phyloP scores from a whole-genome alignment of 2,329 filamentous ascomycete genomes.

The Sclerotinia subarctica region DNA sequence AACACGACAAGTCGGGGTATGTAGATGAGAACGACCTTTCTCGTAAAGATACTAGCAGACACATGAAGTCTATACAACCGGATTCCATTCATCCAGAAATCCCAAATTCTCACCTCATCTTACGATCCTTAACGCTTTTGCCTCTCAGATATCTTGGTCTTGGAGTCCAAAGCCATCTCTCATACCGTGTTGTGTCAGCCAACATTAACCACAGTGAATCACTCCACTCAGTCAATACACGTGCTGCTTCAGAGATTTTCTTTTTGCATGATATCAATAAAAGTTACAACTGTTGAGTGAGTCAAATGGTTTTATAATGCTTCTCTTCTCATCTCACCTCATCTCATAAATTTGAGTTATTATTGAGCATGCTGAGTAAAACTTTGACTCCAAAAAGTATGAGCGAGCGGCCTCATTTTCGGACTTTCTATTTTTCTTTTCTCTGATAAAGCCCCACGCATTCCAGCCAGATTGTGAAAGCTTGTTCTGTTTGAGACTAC shows the following conservation, averaged over 20 bases:
- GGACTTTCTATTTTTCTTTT: conserved; percentile 31
- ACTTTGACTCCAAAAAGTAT: not conserved
- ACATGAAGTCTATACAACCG: too few species aligned
- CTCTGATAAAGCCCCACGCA: conserved; percentile 35
- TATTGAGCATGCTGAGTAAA: not conserved
- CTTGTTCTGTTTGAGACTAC: not conserved
- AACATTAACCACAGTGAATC: conserved; percentile 2
- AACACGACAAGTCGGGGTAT: conserved; percentile 26
- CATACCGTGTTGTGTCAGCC: conserved; percentile 21
- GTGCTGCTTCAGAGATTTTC: conserved; percentile 30
- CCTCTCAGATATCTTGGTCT: conserved; percentile 10
- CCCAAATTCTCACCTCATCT: not conserved
- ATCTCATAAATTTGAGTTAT: conserved; percentile 3
- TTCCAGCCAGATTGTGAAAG: not conserved
- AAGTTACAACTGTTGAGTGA: conserved; percentile 4
- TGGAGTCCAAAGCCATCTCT: not conserved
- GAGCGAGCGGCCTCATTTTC: conserved; percentile 31
- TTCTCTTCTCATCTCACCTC: not conserved
- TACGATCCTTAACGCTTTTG: not conserved
- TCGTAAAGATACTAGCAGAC: too few species aligned
- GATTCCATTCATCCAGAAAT: too few species aligned
- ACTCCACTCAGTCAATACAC: conserved; percentile 26
- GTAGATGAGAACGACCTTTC: not conserved
- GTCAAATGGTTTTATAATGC: not conserved
- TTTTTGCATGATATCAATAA: not conserved